These are phyloP conservation scores for Auricularia heimuer DNA, from an alignment of 768 basidiomycete genomes.

Conservation along the genomic window DNA sequence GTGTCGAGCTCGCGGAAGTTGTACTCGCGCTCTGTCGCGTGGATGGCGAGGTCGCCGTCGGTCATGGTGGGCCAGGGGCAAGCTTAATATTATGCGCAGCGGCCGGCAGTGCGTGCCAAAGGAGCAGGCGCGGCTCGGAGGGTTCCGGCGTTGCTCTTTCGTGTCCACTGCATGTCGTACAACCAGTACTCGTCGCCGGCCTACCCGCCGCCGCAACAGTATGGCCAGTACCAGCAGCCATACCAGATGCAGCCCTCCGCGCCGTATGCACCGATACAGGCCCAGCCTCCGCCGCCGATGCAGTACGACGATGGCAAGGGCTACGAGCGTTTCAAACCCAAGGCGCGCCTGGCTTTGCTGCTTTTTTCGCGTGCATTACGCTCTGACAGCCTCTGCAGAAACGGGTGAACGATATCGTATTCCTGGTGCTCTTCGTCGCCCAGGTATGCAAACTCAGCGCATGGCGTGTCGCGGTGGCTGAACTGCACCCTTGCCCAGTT, in stretches of 20 bases:
- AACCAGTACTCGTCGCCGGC: background rate
- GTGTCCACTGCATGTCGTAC: background rate
- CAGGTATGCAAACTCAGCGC: conserved; percentile 33
- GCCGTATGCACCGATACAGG: conserved; percentile 2
- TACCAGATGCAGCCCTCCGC: background rate
- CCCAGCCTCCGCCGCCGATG: conserved; percentile 2
- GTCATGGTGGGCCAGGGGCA: no score
- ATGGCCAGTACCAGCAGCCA: background rate
- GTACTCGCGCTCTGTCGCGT: background rate
- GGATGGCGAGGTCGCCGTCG: background rate
- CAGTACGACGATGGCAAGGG: background rate
- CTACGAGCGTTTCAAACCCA: conserved; percentile 20
- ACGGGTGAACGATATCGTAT: conserved; percentile 60
- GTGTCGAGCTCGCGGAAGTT: conserved; percentile 1
- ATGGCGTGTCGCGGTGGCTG: background rate
- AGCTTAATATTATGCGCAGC: no score
- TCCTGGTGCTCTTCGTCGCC: conserved; percentile 61
- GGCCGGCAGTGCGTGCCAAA: no score
- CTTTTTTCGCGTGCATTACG: no score
- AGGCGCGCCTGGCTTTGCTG: background rate
- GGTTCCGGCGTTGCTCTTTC: no score
- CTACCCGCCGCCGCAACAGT: background rate
- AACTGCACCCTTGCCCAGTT: conserved; percentile 30
- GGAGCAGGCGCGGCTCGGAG: no score
- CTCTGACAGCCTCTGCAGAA: conserved; percentile 30